Percentiles rank a stretch among this genome's conserved stretches.
Conservation (phyloP, 192 early-diverging fungal genomes). For the Coemansia sp. region DNA sequence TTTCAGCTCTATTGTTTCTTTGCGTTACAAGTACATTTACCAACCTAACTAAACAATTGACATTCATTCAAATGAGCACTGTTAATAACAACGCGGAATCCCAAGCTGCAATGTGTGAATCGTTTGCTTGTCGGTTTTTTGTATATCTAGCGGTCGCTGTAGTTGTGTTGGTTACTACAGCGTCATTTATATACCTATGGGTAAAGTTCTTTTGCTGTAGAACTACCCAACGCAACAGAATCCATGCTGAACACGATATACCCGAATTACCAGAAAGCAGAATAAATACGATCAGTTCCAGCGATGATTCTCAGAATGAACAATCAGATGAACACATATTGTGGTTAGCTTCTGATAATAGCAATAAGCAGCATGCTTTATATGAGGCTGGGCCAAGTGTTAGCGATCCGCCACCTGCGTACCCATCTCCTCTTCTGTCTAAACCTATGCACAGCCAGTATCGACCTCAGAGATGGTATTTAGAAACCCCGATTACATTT, state of each 20-base stretch:
- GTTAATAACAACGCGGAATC: no score
- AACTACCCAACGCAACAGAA: no score
- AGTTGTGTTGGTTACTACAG: neutral
- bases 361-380: neutral
- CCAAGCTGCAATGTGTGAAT: neutral
- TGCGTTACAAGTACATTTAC: neutral
- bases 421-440: neutral
- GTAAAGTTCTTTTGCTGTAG: neutral
- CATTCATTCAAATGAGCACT: no score
- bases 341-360: neutral
- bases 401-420: neutral
- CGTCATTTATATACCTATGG: neutral
- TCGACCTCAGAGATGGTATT: neutral
- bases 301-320: no score
- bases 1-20: neutral
- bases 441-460: neutral
- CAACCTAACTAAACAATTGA: no score
- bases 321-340: neutral
- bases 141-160: neutral
- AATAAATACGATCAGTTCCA: no score
- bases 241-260: no score
- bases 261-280: no score
- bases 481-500: neutral
- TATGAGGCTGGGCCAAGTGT: neutral
- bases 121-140: constrained; percentile 3